These are phyloP conservation scores for Hysterium pulicare DNA, from an alignment of 2,329 filamentous ascomycete genomes.

Conservation along the genomic window DNA sequence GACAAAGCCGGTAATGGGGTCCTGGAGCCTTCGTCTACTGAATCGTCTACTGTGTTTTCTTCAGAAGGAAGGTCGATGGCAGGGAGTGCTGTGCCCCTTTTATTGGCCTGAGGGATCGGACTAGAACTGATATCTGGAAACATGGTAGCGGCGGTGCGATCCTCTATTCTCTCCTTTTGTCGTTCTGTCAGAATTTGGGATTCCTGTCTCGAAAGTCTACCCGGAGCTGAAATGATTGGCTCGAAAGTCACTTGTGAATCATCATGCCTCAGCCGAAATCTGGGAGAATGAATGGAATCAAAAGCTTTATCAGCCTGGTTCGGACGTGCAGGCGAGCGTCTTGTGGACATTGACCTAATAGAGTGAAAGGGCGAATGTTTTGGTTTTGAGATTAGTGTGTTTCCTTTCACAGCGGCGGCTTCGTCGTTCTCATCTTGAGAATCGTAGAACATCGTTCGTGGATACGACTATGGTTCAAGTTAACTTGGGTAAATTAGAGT, in stretches of 20 bases:
- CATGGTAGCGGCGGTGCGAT: constrained; percentile 65
- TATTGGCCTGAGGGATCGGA: constrained; percentile 12
- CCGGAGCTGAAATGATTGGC: constrained; percentile 60
- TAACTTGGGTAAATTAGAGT: no score
- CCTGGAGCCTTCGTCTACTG: constrained; percentile 17
- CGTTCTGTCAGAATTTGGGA: constrained; percentile 75
- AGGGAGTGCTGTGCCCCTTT: constrained; percentile 13
- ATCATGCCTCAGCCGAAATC: constrained; percentile 66
- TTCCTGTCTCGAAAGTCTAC: constrained; percentile 48
- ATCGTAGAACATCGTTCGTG: constrained; percentile 38
- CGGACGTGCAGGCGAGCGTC: constrained; percentile 20
- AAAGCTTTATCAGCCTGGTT: no score
- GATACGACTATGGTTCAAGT: no score
- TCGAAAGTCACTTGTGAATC: constrained; percentile 80
- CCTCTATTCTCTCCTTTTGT: constrained; percentile 72
- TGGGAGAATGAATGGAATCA: no score
- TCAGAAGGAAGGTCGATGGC: constrained; percentile 30
- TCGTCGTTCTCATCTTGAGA: constrained; percentile 15
- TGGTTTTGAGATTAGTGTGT: not conserved
- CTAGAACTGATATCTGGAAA: constrained; percentile 59
- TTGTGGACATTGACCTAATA: no score
- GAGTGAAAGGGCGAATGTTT: no score
- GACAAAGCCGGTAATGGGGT: constrained; percentile 23
- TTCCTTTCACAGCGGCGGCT: not conserved
- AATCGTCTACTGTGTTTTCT: constrained; percentile 20